Evolutionary conservation across 2,329 filamentous ascomycete species (phyloP), one percentile per base, ranked within the genome.

Genomic region (Phaeosphaeriaceae sp.): DNA sequence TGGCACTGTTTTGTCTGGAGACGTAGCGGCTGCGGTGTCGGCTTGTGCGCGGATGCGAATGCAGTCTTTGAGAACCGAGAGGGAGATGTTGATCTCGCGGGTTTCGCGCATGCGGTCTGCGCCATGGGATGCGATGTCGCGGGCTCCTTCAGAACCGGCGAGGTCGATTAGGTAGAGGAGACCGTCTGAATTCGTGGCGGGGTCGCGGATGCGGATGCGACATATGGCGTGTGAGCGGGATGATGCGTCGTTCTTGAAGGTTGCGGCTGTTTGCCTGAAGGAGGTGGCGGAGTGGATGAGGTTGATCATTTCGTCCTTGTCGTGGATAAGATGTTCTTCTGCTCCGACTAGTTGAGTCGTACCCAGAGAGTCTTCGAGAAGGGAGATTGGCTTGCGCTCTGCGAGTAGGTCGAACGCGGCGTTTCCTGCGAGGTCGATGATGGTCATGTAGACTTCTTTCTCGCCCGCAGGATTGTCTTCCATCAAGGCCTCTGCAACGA

Each of bases 21-120:
- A 7, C 6, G 31, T 36, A 15, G 31, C 13, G 11, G 31, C 7
- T 13, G 44, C 48, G 51, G 55, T 48, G 45, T 82, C 78, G 0
- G 74, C 63, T 33, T 76, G 67, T 0, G 79, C 78, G 41, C 79
- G 78, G 1, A 79, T 81, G 1, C 82, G 78, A 50, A 85, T 85
- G 56, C 83, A 85, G 61, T 85, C 83, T 58, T 85, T 85, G 2
- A 85, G 75, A 0, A 81, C 76, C 0, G 82, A 83, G 0, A 84
- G 74, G 57, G 81, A 83, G 9, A 71, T 76, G 62, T 84, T 84
- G 71, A 84, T 84, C 65, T 83, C 78, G 13, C 76, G 73, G 3
- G 80, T 76, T 63, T 84, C 82, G 41, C 77, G 76, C 75, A 83
- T 82, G 7, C 82, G 80, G 25, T 79, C 77, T 1, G 76, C 67